These are phyloP conservation scores for Pharnaceum exiguum DNA, from an alignment of 148 eudicot genomes.

Conservation along the genomic window DNA sequence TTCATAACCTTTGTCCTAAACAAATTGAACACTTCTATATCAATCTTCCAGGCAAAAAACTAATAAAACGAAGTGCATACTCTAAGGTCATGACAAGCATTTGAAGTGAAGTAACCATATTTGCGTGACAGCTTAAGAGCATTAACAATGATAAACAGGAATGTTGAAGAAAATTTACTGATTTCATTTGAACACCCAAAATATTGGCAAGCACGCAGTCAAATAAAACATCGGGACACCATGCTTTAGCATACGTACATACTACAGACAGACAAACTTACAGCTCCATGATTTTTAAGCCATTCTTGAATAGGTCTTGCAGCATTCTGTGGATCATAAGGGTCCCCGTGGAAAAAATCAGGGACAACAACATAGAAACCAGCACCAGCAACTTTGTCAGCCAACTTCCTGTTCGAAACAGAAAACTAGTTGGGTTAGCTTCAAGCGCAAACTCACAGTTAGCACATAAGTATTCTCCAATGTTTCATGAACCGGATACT, in stretches of 20 bases:
- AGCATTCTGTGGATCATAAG: conserved; percentile 26
- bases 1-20: conserved; percentile 53
- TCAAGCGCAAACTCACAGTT: no score
- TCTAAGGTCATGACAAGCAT: neutral
- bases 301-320: conserved; percentile 40
- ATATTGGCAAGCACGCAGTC: no score
- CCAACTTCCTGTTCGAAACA: conserved; percentile 36
- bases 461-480: no score
- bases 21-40: neutral
- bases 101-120: no score
- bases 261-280: conserved; percentile 28
- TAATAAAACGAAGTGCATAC: neutral
- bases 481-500: no score
- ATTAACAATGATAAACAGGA: no score
- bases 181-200: neutral
- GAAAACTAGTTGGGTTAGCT: neutral
- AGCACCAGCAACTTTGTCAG: conserved; percentile 63
- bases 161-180: no score
- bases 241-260: no score
- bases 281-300: conserved; percentile 53
- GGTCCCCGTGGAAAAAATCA: conserved; percentile 59
- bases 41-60: neutral
- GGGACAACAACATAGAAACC: conserved; percentile 72
- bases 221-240: neutral
- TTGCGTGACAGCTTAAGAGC: no score